Conservation (phyloP, 2,329 filamentous ascomycete genomes). For the Calycina marina region DNA sequence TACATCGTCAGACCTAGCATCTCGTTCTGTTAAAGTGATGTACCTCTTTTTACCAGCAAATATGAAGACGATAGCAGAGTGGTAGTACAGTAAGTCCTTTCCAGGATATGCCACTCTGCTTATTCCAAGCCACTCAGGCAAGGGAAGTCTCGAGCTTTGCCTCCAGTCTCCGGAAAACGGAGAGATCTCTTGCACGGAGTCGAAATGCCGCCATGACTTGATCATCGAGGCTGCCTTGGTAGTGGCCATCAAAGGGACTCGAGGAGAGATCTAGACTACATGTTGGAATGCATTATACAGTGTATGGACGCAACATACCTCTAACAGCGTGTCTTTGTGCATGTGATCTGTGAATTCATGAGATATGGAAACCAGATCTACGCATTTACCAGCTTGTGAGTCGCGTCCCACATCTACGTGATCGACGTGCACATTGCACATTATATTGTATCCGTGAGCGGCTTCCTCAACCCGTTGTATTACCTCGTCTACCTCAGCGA, state of each 20-base stretch:
- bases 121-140: constrained; percentile 49
- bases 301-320: constrained; percentile 34
- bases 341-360: constrained; percentile 57
- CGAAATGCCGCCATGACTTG: constrained; percentile 43
- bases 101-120: constrained; percentile 37
- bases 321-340: constrained; percentile 35
- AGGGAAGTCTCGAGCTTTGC: constrained; percentile 11
- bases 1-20: constrained; percentile 18
- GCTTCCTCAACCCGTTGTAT: constrained; percentile 32
- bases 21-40: constrained; percentile 2
- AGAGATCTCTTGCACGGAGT: constrained; percentile 29
- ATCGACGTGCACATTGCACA: not conserved
- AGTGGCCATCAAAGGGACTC: constrained; percentile 44
- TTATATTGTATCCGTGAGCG: constrained; percentile 2
- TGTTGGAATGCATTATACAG: not conserved
- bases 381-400: constrained; percentile 23
- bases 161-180: constrained; percentile 20
- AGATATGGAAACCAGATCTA: constrained; percentile 44
- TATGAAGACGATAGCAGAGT: constrained; percentile 43
- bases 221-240: constrained; percentile 43
- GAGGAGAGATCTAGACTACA: not conserved
- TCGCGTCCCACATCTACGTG: not conserved
- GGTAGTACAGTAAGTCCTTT: constrained; percentile 41
- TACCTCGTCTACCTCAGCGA: constrained; percentile 38
- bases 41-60: constrained; percentile 28